Evolutionary conservation across 164 flowering plant species (phyloP).

Genomic region (Piper longum): DNA sequence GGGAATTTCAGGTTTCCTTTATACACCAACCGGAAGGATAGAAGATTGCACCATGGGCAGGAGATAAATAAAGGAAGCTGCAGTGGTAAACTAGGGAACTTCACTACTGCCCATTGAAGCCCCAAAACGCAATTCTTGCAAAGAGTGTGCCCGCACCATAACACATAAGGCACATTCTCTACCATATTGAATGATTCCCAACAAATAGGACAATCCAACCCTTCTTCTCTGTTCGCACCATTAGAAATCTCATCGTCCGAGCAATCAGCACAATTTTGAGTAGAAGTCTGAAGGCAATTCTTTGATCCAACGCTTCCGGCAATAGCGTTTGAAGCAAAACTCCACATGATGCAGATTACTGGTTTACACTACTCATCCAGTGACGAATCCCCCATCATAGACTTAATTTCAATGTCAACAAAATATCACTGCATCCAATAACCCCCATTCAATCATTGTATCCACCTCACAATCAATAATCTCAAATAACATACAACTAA

Average conservation of each 20-base stretch:
- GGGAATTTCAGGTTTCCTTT: slow-evolving; percentile 71
- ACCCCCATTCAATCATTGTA: no score
- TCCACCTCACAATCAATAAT: no score
- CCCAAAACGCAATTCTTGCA: slow-evolving; percentile 83
- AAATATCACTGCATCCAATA: no score
- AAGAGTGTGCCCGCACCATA: slow-evolving; percentile 97
- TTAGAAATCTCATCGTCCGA: slow-evolving; percentile 78
- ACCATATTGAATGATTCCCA: slow-evolving; percentile 94
- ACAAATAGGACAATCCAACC: slow-evolving; percentile 89
- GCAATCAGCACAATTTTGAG: slow-evolving; percentile 28
- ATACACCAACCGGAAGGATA: slow-evolving; percentile 65
- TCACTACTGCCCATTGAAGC: slow-evolving; percentile 76
- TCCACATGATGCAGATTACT: slow-evolving; percentile 43
- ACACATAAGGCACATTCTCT: slow-evolving; percentile 90
- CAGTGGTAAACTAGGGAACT: slow-evolving; percentile 60
- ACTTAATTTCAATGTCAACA: no score
- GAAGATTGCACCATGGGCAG: slow-evolving; percentile 88
- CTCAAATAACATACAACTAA: no score
- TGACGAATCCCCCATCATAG: no score
- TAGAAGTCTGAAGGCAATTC: slow-evolving; percentile 15
- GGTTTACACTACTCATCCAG: not conserved
- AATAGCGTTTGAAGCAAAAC: slow-evolving; percentile 47
- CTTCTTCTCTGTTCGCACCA: slow-evolving; percentile 47
- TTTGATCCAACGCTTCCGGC: slow-evolving; percentile 38
- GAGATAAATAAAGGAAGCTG: slow-evolving; percentile 86